phyloP scores from a whole-genome alignment of 768 basidiomycete genomes.

The Leccinum fibrillosum region DNA sequence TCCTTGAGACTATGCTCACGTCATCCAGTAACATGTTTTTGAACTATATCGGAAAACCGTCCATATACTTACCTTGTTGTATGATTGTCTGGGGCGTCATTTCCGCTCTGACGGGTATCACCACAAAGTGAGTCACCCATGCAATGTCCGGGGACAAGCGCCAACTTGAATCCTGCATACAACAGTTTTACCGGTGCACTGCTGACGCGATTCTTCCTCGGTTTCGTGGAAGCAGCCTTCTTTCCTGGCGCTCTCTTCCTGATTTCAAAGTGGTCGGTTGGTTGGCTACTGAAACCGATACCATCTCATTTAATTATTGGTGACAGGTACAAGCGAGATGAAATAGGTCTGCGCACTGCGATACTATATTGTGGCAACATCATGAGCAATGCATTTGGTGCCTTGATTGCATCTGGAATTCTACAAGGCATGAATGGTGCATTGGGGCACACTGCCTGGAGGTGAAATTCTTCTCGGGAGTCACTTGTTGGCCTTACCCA shows the following conservation, averaged over 20 bases:
- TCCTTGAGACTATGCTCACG: not conserved
- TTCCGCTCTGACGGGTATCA: constrained; percentile 44
- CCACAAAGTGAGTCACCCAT: constrained; percentile 25
- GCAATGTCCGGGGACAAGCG: not conserved
- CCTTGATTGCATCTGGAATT: constrained; percentile 47
- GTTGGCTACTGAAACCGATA: constrained; percentile 29
- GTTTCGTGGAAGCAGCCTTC: constrained; percentile 51
- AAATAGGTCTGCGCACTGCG: constrained; percentile 43
- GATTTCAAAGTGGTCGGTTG: constrained; percentile 32
- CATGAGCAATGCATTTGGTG: constrained; percentile 55
- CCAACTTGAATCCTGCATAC: not conserved
- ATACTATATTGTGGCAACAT: constrained; percentile 50
- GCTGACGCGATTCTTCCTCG: constrained; percentile 50
- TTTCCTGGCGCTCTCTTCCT: constrained; percentile 43
- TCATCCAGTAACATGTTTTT: constrained; percentile 64
- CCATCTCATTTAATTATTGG: constrained; percentile 19
- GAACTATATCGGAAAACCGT: constrained; percentile 63
- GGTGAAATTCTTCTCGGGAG: constrained; percentile 29
- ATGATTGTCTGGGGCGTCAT: constrained; percentile 72
- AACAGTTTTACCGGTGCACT: constrained; percentile 40
- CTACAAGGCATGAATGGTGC: constrained; percentile 45
- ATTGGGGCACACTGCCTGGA: constrained; percentile 51
- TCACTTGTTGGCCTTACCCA: constrained; percentile 6
- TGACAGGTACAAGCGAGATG: constrained; percentile 42
- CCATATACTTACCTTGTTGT: constrained; percentile 58